Evolutionary conservation across 768 basidiomycete species (phyloP), one percentile per base, ranked within the genome.

Genomic region (Terana coerulea): DNA sequence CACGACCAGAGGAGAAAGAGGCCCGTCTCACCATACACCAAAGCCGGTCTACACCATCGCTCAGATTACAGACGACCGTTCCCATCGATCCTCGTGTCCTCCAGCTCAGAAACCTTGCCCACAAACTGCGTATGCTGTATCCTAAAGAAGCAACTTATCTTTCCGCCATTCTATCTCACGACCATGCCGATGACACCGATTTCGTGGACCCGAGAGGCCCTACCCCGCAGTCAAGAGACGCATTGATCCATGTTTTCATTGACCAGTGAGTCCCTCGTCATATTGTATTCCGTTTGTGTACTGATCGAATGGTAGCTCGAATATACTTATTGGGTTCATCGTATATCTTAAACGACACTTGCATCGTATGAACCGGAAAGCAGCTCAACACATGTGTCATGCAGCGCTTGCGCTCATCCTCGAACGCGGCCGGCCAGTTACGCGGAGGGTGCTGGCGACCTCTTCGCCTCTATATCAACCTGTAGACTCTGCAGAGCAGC

Each of bases 381-480:
- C n/a, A n/a, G 67, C 66, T 58, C 72, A 62, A 63, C 61, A 61
- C 55, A 68, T 95, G 19, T 92, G 87, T 45, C 90, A 94, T 66
- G 76, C 84, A 3, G 86, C 88, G 5, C 75, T 94, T 28, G 76
- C 83, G 1, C 75, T 93, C 31, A 79, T 94, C 48, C 74, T 95
- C 31, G 91, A 93, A 68, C 79, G 91, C 33, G 92, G 91, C 6
- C 77, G 91, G 30, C 79, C 84, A 7, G 75, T 91, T 47, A 81
- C 79, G 21, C 78, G 86, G 28, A 79, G 89, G 21, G 86, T 90
- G 5, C 74, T 91, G 5, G 91, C 87, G 28, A 82, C 90, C 0
- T 90, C 87, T 11, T 89, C 86, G 36, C 91, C 92, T 1, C 67
- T 94, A 42, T 89, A 91, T 66, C 92, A 94, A 64, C 80, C 86